Evolutionary conservation across 1,139 yeast genomes (phyloP).

Genomic region (Saccharomyces hybrid): DNA sequence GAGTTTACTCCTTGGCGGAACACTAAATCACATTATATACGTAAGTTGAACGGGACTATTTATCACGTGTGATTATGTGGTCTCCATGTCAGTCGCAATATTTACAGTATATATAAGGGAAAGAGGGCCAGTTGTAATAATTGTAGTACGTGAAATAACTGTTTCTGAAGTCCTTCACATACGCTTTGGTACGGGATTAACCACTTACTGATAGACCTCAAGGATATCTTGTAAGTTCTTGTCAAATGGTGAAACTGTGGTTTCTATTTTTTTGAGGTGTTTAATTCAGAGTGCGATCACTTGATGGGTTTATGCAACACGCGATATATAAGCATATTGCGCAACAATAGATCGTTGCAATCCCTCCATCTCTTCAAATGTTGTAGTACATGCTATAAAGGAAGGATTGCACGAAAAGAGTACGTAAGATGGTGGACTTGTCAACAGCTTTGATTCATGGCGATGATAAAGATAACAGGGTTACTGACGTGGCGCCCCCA

Average conservation of each 20-base stretch:
- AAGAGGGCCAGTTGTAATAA: neutral
- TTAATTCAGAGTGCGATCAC: neutral
- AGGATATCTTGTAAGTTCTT: neutral
- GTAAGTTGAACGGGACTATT: neutral
- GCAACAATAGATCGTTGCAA: neutral
- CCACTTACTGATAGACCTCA: neutral
- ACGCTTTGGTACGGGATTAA: no score
- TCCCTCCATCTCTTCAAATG: no score
- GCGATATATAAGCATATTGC: conserved; percentile 1
- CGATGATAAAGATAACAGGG: conserved; percentile 42
- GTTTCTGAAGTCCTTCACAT: neutral
- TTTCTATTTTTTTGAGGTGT: neutral
- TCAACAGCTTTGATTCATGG: conserved; percentile 54
- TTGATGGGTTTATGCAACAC: neutral
- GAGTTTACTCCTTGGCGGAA: neutral
- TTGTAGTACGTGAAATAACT: neutral
- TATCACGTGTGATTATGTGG: neutral
- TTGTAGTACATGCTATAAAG: neutral
- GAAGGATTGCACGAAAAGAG: neutral
- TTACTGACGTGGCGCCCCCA: conserved; percentile 52
- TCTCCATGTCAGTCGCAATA: neutral
- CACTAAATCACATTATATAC: neutral
- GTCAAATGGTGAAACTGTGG: neutral
- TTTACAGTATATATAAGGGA: neutral
- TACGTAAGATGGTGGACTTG: conserved; percentile 31